These are phyloP conservation scores for Vitis rotundifolia DNA, from an alignment of 164 flowering plant species.

Conservation along the genomic window DNA sequence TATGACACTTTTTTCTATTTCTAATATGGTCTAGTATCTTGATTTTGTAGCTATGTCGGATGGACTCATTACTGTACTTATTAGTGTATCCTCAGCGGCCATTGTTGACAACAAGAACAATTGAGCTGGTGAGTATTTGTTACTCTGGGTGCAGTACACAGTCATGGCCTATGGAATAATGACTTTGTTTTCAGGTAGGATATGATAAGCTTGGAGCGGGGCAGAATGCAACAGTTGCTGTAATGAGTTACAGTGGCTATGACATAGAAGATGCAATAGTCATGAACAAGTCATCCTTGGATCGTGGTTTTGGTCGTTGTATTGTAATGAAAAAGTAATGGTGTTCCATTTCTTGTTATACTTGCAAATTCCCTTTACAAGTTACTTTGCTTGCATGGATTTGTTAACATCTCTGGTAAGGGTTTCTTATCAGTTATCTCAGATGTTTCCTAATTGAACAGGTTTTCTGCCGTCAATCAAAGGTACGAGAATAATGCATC, in stretches of 20 bases:
- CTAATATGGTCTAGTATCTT: not conserved
- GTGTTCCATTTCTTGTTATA: no score
- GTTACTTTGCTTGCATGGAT: not conserved
- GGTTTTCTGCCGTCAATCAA: constrained; percentile 49
- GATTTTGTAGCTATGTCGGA: constrained; percentile 60
- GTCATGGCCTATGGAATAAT: constrained; percentile 1
- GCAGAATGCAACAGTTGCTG: constrained; percentile 98
- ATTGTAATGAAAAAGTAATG: constrained; percentile 82
- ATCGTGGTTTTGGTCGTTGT: constrained; percentile 98
- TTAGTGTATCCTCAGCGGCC: constrained; percentile 98
- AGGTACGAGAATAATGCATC: constrained; percentile 49
- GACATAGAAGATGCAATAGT: constrained; percentile 99
- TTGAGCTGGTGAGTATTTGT: constrained; percentile 76
- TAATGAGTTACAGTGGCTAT: constrained; percentile 98
- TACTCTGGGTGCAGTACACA: not conserved
- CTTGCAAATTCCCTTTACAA: no score
- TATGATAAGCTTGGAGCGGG: constrained; percentile 99
- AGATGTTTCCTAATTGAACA: constrained; percentile 17
- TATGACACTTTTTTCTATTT: not conserved
- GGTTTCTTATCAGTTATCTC: no score
- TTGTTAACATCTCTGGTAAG: not conserved
- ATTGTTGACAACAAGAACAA: constrained; percentile 85
- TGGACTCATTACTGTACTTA: constrained; percentile 86
- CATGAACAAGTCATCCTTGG: constrained; percentile 95
- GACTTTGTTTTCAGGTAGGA: constrained; percentile 54